Base-by-base conservation (phyloP, 768 basidiomycete genomes). In the Chalciporus pseudorubinellus region DNA sequence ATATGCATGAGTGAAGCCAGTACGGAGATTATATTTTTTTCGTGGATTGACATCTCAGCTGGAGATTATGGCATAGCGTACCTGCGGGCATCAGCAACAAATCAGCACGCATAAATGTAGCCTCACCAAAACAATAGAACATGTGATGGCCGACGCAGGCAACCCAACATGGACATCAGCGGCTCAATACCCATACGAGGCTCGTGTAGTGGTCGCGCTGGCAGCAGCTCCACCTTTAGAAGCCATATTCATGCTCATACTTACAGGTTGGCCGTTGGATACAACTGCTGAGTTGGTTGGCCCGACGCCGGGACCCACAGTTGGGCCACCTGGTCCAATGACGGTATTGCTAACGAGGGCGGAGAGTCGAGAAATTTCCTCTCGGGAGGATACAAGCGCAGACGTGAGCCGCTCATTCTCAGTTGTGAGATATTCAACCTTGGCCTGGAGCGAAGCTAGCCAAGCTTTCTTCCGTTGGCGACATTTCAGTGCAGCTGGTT, bases 381-480 rank as follows among this genome's bases (percentile, higher is more conserved):
- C 95, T 38, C 92, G 84, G 16, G 94, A 86, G 6, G 87, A 82
- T 33, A 90, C 85, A 22, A 98, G 84, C 9, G 93, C 93, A 9
- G 82, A 78, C 28, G 90, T 87, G 21, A 99, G 83, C 20, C 92
- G 85, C 68, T 98, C 95, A 71, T 99, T 99, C 72, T 99, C 97
- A 57, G 87, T 84, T n/a, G 80, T 76, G 36, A 99, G 81, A 59
- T 77, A 89, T 67, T 99, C 97, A 70, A 95, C 93, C 63, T 95
- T 95, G 36, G 87, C 83, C 70, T 99, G 97, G 16, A 99, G 77
- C 56, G 90, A 86, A 24, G 85, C 79, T 13, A 98, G 81, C 97
- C 97, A 99, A 5, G 93, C 93, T 70, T 99, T 99, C 73, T 99
- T 99, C 52, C 97, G 89, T 67, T 99, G 97, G 31, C 97, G 92